Base-by-base conservation (phyloP, 140 eudicot genomes). In the Erigeron philadelphicus region DNA sequence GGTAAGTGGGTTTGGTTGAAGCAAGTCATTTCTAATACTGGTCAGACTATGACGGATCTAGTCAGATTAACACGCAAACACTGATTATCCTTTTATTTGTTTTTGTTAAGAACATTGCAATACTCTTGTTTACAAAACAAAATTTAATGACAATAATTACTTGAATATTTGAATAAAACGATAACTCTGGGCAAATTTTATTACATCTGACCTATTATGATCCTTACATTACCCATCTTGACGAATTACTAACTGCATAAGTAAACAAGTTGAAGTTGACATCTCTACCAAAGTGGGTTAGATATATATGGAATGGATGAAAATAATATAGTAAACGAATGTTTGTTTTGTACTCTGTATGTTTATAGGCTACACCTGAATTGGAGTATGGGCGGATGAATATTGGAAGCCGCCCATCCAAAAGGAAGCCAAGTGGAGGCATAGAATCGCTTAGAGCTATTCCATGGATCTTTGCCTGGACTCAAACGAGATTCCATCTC, bases 401-500 rank as follows among this genome's bases (percentile, higher is more conserved):
- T 74, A 93, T 93, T 62, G 98, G 98, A 8, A 93, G 98, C 56
- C 94, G 98, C 1, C 98, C 96, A 19, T 93, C 98, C 3, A 93
- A 89, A 71, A 71, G 98, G 64, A 93, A 89, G 77, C 90, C 95
- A 59, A 89, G 94, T 15, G 98, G 98, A 0, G 98, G 98, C 53
- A 89, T 93, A 38, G 98, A 93, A 81, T 89, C 98, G 0, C 86
- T 93, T 3, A 76, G 96, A 72, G 98, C 98, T 8, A 93, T 93
- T 74, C 98, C 96, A 0, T 89, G 98, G 98, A 93, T 89, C 83
- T 93, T 93, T 73, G 98, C 96, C 0, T 93, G 96, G 96, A 93
- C 96, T 6, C 96, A 93, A 67, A 89, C 96, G 7, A 75, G 98
- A 79, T 93, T 93, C 25, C 96, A 93, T 83, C 95, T 93, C 25